Evolutionary conservation across 108 stramenopile species (phyloP).

Genomic region (Parietichytrium sp.): DNA sequence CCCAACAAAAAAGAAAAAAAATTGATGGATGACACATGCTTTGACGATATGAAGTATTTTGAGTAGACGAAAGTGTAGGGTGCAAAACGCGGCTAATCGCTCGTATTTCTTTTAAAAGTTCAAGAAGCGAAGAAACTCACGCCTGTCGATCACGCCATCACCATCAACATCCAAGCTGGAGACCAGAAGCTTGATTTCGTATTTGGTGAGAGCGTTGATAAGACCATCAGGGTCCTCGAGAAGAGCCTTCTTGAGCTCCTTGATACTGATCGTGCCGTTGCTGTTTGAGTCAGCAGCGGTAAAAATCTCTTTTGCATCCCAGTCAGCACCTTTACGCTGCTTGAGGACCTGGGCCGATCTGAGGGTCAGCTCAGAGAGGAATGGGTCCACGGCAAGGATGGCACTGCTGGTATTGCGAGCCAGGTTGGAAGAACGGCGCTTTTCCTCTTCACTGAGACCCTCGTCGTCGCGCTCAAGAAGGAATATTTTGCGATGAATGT

Average conservation of each 20-base stretch:
- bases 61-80: no score
- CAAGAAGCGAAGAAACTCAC: conserved; percentile 2
- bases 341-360: neutral
- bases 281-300: neutral
- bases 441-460: conserved; percentile 25
- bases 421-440: neutral
- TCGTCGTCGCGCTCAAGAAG: conserved; percentile 48
- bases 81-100: no score
- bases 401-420: no score
- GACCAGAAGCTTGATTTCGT: conserved; percentile 10
- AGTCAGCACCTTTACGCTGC: no score
- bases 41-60: no score
- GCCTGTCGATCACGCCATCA: neutral
- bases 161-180: neutral
- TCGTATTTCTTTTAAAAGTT: neutral
- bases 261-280: neutral
- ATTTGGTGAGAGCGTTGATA: neutral
- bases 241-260: conserved; percentile 15
- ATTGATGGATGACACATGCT: no score
- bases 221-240: neutral
- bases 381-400: conserved; percentile 21
- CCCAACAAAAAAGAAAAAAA: no score
- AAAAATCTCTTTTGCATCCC: neutral
- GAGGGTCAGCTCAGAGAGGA: neutral
- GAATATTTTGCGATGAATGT: conserved; percentile 54